Evolutionary conservation across 78 protist species (phyloP).

Genomic region (Dictyostelium brefeldianum): DNA sequence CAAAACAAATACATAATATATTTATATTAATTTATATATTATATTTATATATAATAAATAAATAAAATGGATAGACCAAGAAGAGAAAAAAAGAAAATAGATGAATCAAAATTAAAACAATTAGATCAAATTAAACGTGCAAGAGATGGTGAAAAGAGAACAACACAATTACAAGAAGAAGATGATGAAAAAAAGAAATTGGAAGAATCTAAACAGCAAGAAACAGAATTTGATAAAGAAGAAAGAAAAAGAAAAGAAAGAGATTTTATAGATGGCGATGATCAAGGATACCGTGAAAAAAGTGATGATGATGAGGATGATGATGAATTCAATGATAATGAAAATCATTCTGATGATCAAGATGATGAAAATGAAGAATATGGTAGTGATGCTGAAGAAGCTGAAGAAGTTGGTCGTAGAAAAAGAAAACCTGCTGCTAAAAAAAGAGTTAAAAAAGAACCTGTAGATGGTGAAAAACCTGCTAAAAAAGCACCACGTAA

Average conservation of each 20-base stretch:
- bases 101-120: neutral
- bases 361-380: neutral
- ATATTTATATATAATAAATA: neutral
- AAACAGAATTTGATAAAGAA: slow-evolving; percentile 8
- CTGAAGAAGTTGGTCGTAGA: slow-evolving; percentile 26
- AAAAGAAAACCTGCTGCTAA: neutral
- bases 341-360: neutral
- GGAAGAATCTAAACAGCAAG: neutral
- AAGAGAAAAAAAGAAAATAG: slow-evolving; percentile 22
- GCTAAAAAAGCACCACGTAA: neutral
- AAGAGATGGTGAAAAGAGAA: slow-evolving; percentile 12
- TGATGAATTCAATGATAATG: slow-evolving; percentile 17
- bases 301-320: slow-evolving; percentile 36
- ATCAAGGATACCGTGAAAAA: slow-evolving; percentile 47
- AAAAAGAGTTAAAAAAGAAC: slow-evolving; percentile 5
- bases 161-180: neutral
- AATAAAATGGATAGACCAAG: slow-evolving; percentile 5
- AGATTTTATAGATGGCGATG: slow-evolving; percentile 71
- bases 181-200: neutral
- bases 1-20: neutral
- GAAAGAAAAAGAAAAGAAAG: slow-evolving; percentile 54
- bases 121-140: slow-evolving; percentile 49
- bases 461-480: neutral
- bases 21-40: neutral
- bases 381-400: slow-evolving; percentile 2